These are phyloP conservation scores for Rhodamnia rubescens DNA, from an alignment of 345 rosid species.

Conservation along the genomic window DNA sequence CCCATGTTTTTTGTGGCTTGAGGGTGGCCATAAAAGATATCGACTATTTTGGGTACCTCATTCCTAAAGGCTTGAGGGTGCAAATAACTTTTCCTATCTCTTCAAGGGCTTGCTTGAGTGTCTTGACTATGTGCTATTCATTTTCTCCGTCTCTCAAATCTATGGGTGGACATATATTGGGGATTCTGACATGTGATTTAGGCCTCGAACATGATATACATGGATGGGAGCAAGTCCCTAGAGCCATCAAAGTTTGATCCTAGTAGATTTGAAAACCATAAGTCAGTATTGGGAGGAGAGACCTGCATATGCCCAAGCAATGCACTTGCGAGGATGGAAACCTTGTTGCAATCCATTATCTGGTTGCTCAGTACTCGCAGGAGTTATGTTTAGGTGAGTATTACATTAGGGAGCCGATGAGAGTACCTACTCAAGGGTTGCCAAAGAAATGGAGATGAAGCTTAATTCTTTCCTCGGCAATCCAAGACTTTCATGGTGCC, in stretches of 20 bases:
- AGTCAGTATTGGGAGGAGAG: conserved; percentile 26
- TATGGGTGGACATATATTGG: too few species aligned
- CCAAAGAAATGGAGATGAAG: conserved; percentile 4
- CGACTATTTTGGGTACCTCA: too few species aligned
- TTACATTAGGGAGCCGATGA: conserved; percentile 34
- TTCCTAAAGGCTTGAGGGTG: too few species aligned
- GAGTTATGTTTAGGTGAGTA: conserved; percentile 17
- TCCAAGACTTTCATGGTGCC: not conserved
- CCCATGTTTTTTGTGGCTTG: too few species aligned
- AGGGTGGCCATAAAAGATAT: too few species aligned
- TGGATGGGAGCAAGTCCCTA: conserved; percentile 30
- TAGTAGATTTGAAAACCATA: conserved; percentile 27
- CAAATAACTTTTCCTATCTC: too few species aligned
- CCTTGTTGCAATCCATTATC: conserved; percentile 26
- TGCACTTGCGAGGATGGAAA: conserved; percentile 40
- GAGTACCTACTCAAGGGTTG: conserved; percentile 26
- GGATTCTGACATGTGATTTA: not conserved
- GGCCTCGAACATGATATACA: conserved; percentile 36
- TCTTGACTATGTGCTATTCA: too few species aligned
- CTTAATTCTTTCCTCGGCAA: too few species aligned
- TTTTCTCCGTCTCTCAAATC: too few species aligned
- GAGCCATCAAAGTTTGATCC: conserved; percentile 38
- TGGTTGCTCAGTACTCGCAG: conserved; percentile 34
- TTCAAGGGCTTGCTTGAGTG: too few species aligned
- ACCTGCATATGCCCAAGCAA: conserved; percentile 43